Conservation (phyloP, 2,329 filamentous ascomycete genomes). For the Monilinia vaccinii-corymbosi region DNA sequence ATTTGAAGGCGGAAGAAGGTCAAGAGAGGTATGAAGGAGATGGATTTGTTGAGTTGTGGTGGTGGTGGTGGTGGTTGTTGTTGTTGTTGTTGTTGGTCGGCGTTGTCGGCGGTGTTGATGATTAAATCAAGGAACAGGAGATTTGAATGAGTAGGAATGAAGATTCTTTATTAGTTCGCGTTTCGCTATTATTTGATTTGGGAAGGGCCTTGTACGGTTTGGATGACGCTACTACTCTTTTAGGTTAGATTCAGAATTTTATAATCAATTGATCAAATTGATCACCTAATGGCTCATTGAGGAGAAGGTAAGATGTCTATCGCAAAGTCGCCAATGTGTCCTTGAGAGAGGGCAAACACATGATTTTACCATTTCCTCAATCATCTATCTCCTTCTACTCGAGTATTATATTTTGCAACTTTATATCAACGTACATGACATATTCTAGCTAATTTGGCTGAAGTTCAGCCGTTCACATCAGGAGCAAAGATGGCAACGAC, state of each 20-base stretch:
- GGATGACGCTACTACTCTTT: neutral
- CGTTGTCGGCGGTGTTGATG: neutral
- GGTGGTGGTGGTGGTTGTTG: neutral
- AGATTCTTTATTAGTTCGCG: neutral
- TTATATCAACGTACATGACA: constrained; percentile 22
- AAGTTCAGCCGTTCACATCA: constrained; percentile 23
- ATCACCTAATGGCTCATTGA: neutral
- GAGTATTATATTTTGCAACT: neutral
- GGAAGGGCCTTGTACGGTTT: neutral
- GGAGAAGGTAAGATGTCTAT: neutral
- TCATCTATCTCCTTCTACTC: neutral
- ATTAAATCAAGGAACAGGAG: constrained; percentile 1
- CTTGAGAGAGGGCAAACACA: neutral
- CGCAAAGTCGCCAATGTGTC: constrained; percentile 6
- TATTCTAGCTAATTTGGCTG: constrained; percentile 23
- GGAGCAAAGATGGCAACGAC: constrained; percentile 41
- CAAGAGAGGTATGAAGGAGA: neutral
- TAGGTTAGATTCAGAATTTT: neutral
- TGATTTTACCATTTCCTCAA: neutral
- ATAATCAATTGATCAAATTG: too few species aligned
- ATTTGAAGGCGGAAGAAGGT: neutral
- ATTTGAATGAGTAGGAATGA: neutral
- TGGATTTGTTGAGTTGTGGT: neutral
- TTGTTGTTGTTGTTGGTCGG: neutral
- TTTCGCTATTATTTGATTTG: too few species aligned